Evolutionary conservation across 2,329 filamentous ascomycete genomes (phyloP), one percentile per base, ranked within the genome.

Genomic region (Scytalidium sp.): DNA sequence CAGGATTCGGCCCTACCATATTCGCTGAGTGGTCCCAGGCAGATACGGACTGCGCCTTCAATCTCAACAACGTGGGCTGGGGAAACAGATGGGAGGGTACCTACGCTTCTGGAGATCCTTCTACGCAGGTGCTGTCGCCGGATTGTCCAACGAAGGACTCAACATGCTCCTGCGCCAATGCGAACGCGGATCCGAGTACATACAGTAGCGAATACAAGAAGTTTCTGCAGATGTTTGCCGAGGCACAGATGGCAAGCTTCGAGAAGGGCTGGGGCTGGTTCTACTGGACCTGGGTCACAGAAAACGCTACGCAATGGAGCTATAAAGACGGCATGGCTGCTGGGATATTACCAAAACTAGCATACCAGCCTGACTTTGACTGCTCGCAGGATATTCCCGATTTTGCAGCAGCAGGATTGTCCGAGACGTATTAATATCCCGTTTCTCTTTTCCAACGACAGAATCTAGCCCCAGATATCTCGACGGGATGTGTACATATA

Each of bases 211-310:
- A 74, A 3, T 99, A 99, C 72, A 96, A 94, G 72, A 73, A 84
- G 58, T 97, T 93, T 70, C 75, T 99, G 55, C 80, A 82, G 56
- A 89, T 88, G 70, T 97, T 97, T 70, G 94, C 94, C 5, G 87
- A 96, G 70, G 94, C 92, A 47, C 94, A 99, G 73, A 99, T 99
- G 90, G 79, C 86, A 60, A 89, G 85, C 51, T 99, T 97, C 64
- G 93, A 97, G 69, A 84, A 86, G 55, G 90, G 89, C 5, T 94
- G 88, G 86, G 94, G 94, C 44, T 99, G 94, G 94, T 97, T 96
- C 73, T 99, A 99, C 72, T 99, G 94, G 94, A 97, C 92, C 27
- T 96, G 94, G 93, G 83, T 91, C 70, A 96, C 93, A 23, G 93
- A 97, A 74, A 78, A 71, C 56, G 85, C 88, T 44, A 76, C 84